Percentiles rank a stretch among this genome's conserved stretches.
These are phyloP conservation scores for Adiantum capillusveneris DNA, from an alignment of 75 land plant genomes.

Conservation along the genomic window DNA sequence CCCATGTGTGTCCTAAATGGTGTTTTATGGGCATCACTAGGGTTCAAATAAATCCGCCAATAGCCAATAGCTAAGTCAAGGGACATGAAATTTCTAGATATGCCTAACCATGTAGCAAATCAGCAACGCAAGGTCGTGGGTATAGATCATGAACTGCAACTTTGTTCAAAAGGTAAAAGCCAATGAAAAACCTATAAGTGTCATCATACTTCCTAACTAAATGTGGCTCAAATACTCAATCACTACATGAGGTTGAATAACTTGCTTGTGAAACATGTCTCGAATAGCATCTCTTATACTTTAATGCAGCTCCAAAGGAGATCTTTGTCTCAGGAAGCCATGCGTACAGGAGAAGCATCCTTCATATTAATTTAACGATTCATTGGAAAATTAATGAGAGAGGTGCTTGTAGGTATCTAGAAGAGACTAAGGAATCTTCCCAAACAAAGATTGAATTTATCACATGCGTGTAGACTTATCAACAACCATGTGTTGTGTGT, in stretches of 20 bases:
- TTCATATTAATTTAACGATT: not conserved
- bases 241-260: not conserved
- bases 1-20: constrained; percentile 4
- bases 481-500: too few relatives aligned
- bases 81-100: not conserved
- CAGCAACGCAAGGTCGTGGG: constrained; percentile 5
- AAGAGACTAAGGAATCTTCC: too few relatives aligned
- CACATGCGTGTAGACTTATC: too few relatives aligned
- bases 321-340: not conserved
- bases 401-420: too few relatives aligned
- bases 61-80: not conserved
- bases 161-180: not conserved
- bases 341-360: not conserved
- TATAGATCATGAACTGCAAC: not conserved
- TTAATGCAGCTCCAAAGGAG: not conserved
- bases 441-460: too few relatives aligned
- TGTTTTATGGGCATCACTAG: constrained; percentile 9
- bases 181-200: constrained; percentile 1
- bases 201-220: constrained; percentile 10
- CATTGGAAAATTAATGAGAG: too few relatives aligned
- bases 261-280: not conserved
- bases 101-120: constrained; percentile 4
- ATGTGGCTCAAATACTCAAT: not conserved
- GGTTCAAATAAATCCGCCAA: not conserved
- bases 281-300: too few relatives aligned